Evolutionary conservation across 495 filamentous ascomycete genomes (phyloP).

Genomic region (Penicillium maclennaniae): DNA sequence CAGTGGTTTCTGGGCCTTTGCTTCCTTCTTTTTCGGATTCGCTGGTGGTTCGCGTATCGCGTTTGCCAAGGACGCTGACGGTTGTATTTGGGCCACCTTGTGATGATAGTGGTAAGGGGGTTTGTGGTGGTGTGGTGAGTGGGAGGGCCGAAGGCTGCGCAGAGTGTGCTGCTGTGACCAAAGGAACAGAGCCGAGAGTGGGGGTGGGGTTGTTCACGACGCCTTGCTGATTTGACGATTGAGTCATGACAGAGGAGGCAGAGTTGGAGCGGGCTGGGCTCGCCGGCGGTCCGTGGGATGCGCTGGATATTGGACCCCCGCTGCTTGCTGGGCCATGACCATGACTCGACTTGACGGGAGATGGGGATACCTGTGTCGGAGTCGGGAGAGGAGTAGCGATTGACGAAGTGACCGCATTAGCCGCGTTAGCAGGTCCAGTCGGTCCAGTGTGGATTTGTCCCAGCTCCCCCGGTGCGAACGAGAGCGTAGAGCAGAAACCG

Average conservation of each 20-base stretch:
- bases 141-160: constrained; percentile 52
- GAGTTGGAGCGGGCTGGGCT: constrained; percentile 83
- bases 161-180: constrained; percentile 66
- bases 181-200: constrained; percentile 67
- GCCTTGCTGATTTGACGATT: constrained; percentile 37
- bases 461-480: constrained; percentile 80
- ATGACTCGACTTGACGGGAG: constrained; percentile 49
- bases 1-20: constrained; percentile 43
- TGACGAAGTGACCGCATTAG: constrained; percentile 42
- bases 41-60: constrained; percentile 42
- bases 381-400: constrained; percentile 60
- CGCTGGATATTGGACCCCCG: constrained; percentile 22
- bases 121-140: constrained; percentile 77
- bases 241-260: constrained; percentile 74
- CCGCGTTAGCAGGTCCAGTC: constrained; percentile 44
- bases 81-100: constrained; percentile 41
- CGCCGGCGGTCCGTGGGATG: constrained; percentile 55
- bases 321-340: constrained; percentile 43
- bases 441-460: constrained; percentile 79
- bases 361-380: constrained; percentile 57
- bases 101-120: constrained; percentile 51
- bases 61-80: constrained; percentile 53
- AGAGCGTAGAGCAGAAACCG: constrained; percentile 90
- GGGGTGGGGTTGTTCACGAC: constrained; percentile 75
- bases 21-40: constrained; percentile 60